Percentiles rank a stretch among this genome's conserved stretches.
Evolutionary conservation across 352 stramenopile genomes (phyloP).

Genomic region (Phytophthora quininea): DNA sequence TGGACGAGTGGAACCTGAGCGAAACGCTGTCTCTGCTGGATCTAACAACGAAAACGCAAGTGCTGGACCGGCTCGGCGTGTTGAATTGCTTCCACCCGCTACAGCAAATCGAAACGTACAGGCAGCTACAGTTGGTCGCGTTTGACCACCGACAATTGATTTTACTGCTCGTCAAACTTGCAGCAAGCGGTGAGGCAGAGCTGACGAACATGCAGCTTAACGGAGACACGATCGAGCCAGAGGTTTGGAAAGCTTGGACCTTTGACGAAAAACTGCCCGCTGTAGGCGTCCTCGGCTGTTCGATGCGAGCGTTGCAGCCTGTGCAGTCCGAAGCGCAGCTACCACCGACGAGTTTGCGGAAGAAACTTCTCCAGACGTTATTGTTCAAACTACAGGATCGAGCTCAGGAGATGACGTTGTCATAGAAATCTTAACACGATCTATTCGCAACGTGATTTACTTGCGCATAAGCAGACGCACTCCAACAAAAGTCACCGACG

Average conservation of each 20-base stretch:
- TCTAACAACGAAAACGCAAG: slow-evolving; percentile 64
- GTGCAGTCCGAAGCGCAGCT: slow-evolving; percentile 62
- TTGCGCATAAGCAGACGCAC: slow-evolving; percentile 51
- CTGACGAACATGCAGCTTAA: slow-evolving; percentile 56
- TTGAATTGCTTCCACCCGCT: slow-evolving; percentile 72
- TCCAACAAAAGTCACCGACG: slow-evolving; percentile 55
- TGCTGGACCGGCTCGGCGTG: slow-evolving; percentile 65
- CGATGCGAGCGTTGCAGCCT: slow-evolving; percentile 44
- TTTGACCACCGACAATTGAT: slow-evolving; percentile 68
- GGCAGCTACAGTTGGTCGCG: slow-evolving; percentile 45
- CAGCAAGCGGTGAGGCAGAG: slow-evolving; percentile 47
- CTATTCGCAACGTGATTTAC: slow-evolving; percentile 10
- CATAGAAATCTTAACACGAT: slow-evolving; percentile 1
- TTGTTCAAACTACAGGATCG: slow-evolving; percentile 67
- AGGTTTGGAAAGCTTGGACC: slow-evolving; percentile 66
- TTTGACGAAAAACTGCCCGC: slow-evolving; percentile 59
- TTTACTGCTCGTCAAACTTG: slow-evolving; percentile 60
- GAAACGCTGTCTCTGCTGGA: slow-evolving; percentile 74
- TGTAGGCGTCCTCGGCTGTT: slow-evolving; percentile 51
- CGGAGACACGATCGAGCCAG: slow-evolving; percentile 41
- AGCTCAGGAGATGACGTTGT: slow-evolving; percentile 36
- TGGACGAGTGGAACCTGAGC: slow-evolving; percentile 74
- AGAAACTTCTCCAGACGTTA: slow-evolving; percentile 64
- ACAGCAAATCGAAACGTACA: slow-evolving; percentile 60
- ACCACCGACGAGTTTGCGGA: slow-evolving; percentile 49